Base-by-base conservation (phyloP, 1,284 basidiomycete species). In the Pseudozyma tsukubaensis region DNA sequence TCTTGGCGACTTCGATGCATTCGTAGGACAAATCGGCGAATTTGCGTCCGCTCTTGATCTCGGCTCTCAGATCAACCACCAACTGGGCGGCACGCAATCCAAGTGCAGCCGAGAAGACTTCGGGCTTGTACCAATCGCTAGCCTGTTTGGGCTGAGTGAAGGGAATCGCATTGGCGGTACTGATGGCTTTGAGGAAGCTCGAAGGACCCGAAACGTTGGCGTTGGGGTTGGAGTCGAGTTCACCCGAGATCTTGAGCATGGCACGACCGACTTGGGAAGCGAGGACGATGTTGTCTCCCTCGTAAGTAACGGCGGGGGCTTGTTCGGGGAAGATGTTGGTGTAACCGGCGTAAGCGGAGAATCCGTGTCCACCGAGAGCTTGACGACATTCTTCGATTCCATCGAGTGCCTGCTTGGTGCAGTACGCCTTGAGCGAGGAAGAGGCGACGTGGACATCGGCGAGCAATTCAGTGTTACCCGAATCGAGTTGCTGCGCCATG, bases 321-420 rank as follows among this genome's bases (percentile, higher is more conserved):
- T 70, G 78, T 55, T 81, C 80, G 50, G 73, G 66, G 63, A 81
- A 84, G 36, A 83, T 71, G 9, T 56, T 62, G 14, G 71, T 75
- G 50, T 81, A 70, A 43, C 83, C 85, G 32, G 78, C 76, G 24
- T 81, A 79, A 29, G 82, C 73, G 9, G 79, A 82, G 76, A 80
- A 86, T 1, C 85, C 85, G 64, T 86, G 85, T 1, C 85, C 85
- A 24, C 85, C 85, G 39, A 83, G 81, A 12, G 84, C 83, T 37
- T 85, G 64, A 16, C 85, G 76, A 64, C 85, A 86, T 57, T 83
- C 81, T 61, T 86, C 85, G 43, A 86, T 86, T 4, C 83, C 81
- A 14, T 82, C 70, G 14, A 80, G 72, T 5, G 85, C 84, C 69
- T 84, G 83, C 54, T 85, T 81, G 24, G 85, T 86, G 42, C 73